Percentiles rank a stretch among this genome's conserved stretches.
Conservation (phyloP, 805 yeast genomes). For the Starmerella bacillaris region DNA sequence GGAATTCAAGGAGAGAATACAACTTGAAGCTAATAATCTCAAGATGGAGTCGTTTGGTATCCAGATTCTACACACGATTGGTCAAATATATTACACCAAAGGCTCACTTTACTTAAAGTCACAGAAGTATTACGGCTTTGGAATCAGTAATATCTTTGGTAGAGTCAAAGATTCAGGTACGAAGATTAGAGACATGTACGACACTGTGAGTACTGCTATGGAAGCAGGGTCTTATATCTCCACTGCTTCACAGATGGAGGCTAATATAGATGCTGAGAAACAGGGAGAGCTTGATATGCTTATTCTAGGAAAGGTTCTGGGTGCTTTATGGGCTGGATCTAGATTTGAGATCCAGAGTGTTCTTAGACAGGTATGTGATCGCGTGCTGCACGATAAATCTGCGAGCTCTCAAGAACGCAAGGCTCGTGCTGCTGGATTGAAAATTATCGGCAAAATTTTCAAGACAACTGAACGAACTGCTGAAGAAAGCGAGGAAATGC, state of each 20-base stretch:
- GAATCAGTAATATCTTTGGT: slow-evolving; percentile 67
- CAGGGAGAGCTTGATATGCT: slow-evolving; percentile 64
- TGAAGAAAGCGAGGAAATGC: slow-evolving; percentile 84
- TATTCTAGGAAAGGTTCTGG: slow-evolving; percentile 73
- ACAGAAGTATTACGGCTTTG: slow-evolving; percentile 67
- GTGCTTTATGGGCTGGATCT: slow-evolving; percentile 91
- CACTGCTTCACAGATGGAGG: slow-evolving; percentile 57
- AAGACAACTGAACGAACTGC: slow-evolving; percentile 48
- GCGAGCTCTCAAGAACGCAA: slow-evolving; percentile 44
- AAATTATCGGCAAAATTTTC: slow-evolving; percentile 55
- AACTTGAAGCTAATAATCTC: slow-evolving; percentile 72
- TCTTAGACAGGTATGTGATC: slow-evolving; percentile 66
- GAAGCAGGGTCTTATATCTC: slow-evolving; percentile 73
- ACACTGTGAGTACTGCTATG: slow-evolving; percentile 62
- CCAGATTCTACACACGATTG: slow-evolving; percentile 63
- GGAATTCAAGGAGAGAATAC: slow-evolving; percentile 46
- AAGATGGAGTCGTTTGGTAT: slow-evolving; percentile 92
- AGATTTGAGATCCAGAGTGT: slow-evolving; percentile 67
- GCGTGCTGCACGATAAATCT: slow-evolving; percentile 49
- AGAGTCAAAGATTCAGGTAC: slow-evolving; percentile 71
- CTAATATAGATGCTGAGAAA: slow-evolving; percentile 39
- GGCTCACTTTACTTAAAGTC: slow-evolving; percentile 59
- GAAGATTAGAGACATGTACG: slow-evolving; percentile 66
- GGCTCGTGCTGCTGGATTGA: slow-evolving; percentile 63
- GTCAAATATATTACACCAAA: slow-evolving; percentile 56